phyloP scores from a whole-genome alignment of 192 early-diverging fungal species.

The Gaertneriomyces sp. region DNA sequence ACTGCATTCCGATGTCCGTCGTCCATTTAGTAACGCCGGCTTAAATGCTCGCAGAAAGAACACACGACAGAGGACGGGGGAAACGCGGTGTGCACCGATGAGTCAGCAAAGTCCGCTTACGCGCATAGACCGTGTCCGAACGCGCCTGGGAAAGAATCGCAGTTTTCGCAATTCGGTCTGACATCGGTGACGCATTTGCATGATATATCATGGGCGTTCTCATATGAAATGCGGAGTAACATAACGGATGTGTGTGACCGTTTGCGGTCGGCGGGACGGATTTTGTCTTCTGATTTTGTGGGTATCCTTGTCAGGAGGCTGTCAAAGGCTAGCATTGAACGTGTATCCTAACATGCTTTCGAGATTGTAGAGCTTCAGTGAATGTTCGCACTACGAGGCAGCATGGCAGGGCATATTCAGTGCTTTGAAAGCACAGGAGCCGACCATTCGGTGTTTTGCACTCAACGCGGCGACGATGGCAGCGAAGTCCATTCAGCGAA shows the following conservation, averaged over 20 bases:
- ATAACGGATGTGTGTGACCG: neutral
- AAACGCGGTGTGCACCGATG: no score
- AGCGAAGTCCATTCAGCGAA: constrained; percentile 22
- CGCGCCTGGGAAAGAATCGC: no score
- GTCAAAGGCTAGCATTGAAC: neutral
- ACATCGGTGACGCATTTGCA: no score
- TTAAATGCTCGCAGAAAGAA: no score
- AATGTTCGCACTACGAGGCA: constrained; percentile 20
- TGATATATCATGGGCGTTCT: no score
- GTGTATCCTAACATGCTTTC: neutral
- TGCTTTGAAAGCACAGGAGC: constrained; percentile 22
- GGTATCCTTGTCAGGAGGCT: neutral
- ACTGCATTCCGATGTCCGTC: no score
- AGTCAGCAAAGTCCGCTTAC: no score
- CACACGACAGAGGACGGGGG: no score
- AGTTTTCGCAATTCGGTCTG: no score
- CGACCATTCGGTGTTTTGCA: constrained; percentile 20
- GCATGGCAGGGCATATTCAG: constrained; percentile 22
- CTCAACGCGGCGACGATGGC: constrained; percentile 18
- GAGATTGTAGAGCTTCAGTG: constrained; percentile 18
- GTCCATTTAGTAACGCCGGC: no score
- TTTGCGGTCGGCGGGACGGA: constrained; percentile 7
- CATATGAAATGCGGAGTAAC: no score
- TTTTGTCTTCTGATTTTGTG: constrained; percentile 25
- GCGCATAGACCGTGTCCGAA: no score